Conservation (phyloP, 176 grass and related monocot species). For the Secale cereale region DNA sequence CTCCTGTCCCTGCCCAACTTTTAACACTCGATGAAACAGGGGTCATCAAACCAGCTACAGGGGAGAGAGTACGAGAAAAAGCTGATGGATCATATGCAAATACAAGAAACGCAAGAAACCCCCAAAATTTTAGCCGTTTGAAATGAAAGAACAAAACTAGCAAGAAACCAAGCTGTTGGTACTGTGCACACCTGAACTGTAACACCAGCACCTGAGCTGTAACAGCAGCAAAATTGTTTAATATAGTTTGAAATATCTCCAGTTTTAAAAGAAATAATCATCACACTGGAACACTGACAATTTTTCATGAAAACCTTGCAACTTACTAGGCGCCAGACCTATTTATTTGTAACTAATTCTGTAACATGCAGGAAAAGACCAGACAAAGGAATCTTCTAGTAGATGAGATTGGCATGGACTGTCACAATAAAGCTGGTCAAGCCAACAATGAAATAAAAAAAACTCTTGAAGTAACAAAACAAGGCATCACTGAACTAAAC, state of each 20-base stretch:
- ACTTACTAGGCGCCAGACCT: neutral
- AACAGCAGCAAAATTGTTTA: neutral
- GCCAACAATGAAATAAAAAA: conserved; percentile 9
- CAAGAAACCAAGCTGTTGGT: neutral
- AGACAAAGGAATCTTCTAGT: conserved; percentile 18
- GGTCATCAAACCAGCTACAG: conserved; percentile 7
- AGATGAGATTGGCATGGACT: conserved; percentile 8
- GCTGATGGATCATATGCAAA: neutral
- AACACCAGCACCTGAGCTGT: neutral
- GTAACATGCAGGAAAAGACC: neutral
- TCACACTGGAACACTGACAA: neutral
- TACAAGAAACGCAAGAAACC: neutral
- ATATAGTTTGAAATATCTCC: neutral
- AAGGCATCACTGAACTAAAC: conserved; percentile 8
- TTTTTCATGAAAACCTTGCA: neutral
- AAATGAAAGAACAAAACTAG: neutral
- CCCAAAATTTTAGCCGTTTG: neutral
- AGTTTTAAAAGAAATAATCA: neutral
- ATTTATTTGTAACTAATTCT: neutral
- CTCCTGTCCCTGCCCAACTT: conserved; percentile 32
- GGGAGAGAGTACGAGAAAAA: neutral
- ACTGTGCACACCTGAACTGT: neutral
- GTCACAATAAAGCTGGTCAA: neutral
- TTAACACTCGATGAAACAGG: conserved; percentile 7
- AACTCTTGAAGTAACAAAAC: conserved; percentile 4